Evolutionary conservation across 768 basidiomycete genomes (phyloP), one percentile per base, ranked within the genome.

Genomic region (Leccinum fibrillosum): DNA sequence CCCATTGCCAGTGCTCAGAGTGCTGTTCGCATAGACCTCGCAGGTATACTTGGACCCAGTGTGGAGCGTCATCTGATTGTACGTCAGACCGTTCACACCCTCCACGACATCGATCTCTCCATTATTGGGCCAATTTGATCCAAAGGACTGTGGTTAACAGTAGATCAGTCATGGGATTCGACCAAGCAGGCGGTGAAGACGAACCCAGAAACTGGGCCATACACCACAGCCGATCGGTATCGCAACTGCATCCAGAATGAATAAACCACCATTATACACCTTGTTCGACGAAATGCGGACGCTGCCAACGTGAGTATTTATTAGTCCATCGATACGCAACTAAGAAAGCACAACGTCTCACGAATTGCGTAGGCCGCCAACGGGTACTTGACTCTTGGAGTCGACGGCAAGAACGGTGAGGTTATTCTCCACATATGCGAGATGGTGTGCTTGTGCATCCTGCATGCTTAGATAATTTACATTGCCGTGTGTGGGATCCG

Each of bases 51-150:
- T 75, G 3, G 71, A 64, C 5, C 78, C 74, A 13, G 82, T 85
- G 69, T 91, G 90, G 8, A 90, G 74, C 1, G 88, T 83, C 69
- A 82, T 81, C 59, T 84, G 86, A 61, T 92, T 90, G 21, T 75
- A 71, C 5, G 72, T 55, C 65, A 81, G 77, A 19, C 79, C 63
- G 63, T 91, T 81, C 56, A 90, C 82, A 13, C 88, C 86, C 68
- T 92, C 90, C 7, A 91, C 69, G 52, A 89, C 81, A 64, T 92
- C 90, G 56, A 89, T 85, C 70, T 90, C 88, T 62, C 83, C 85
- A 25, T 57, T 72, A 23, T 39, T 13, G 2, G 83, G 83, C 85
- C 84, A 86, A 37, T 78, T 65, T 0, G 81, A 79, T 13, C 84
- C 83, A 39, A 78, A 73, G 5, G 78, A 73, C 75, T 76, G 50